Evolutionary conservation across 805 yeast species (phyloP).

Genomic region (Ogataea nitratoaversa): DNA sequence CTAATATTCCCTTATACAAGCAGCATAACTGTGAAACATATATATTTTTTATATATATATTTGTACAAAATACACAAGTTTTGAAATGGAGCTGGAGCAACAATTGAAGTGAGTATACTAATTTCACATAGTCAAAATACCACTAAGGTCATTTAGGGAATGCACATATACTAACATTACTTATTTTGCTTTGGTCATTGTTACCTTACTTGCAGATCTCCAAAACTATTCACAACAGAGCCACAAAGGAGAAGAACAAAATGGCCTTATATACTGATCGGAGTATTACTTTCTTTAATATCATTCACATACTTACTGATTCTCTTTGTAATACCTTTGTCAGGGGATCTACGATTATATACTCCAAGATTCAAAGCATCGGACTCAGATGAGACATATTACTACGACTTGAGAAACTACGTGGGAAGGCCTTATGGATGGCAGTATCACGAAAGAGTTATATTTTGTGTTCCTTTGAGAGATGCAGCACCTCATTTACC

Average conservation of each 20-base stretch:
- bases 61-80: neutral
- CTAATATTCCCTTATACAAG: too few species aligned
- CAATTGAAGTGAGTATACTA: slow-evolving; percentile 1
- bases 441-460: slow-evolving; percentile 48
- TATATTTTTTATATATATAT: neutral
- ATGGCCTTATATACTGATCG: slow-evolving; percentile 1
- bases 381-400: slow-evolving; percentile 16
- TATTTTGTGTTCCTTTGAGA: slow-evolving; percentile 55
- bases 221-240: neutral
- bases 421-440: slow-evolving; percentile 46
- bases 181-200: neutral
- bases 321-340: slow-evolving; percentile 1
- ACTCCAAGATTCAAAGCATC: slow-evolving; percentile 13
- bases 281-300: neutral
- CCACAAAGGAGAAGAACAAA: neutral
- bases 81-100: neutral
- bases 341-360: slow-evolving; percentile 8
- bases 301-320: neutral
- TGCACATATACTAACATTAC: neutral
- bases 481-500: slow-evolving; percentile 60
- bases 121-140: neutral
- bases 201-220: neutral
- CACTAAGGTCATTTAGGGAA: neutral
- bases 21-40: neutral
- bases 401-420: slow-evolving; percentile 40